phyloP scores from a whole-genome alignment of 108 stramenopile species.

The Schizochytrium sp. region DNA sequence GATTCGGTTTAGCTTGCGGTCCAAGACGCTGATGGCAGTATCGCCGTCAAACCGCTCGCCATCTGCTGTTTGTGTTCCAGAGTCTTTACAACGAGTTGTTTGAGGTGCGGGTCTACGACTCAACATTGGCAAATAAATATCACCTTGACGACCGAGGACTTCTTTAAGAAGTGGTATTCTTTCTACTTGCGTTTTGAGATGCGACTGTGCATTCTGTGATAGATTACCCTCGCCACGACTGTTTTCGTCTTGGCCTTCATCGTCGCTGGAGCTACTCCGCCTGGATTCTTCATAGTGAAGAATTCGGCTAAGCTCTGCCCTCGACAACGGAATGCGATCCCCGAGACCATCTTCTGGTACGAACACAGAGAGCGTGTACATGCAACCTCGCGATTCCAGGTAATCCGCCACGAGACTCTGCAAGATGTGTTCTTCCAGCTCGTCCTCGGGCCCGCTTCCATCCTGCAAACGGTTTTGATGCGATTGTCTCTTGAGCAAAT shows the following conservation, averaged over 20 bases:
- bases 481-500: not conserved
- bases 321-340: not conserved
- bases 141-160: not conserved
- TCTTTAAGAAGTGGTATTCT: constrained; percentile 6
- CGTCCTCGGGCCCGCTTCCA: constrained; percentile 17
- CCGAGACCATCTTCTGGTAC: constrained; percentile 33
- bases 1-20: constrained; percentile 43
- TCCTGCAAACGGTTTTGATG: not conserved
- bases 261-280: not conserved
- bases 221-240: not conserved
- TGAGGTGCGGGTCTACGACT: not conserved
- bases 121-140: not conserved
- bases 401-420: constrained; percentile 42
- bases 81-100: not conserved
- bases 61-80: constrained; percentile 5
- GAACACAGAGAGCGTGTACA: constrained; percentile 23
- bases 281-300: not conserved
- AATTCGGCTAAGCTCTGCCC: constrained; percentile 4
- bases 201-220: no score
- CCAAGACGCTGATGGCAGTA: not conserved
- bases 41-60: constrained; percentile 50
- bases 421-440: not conserved
- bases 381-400: constrained; percentile 18
- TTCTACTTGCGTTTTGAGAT: no score
- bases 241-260: not conserved